Base-by-base conservation (phyloP, 805 yeast species). In the Yarrowia porcina region DNA sequence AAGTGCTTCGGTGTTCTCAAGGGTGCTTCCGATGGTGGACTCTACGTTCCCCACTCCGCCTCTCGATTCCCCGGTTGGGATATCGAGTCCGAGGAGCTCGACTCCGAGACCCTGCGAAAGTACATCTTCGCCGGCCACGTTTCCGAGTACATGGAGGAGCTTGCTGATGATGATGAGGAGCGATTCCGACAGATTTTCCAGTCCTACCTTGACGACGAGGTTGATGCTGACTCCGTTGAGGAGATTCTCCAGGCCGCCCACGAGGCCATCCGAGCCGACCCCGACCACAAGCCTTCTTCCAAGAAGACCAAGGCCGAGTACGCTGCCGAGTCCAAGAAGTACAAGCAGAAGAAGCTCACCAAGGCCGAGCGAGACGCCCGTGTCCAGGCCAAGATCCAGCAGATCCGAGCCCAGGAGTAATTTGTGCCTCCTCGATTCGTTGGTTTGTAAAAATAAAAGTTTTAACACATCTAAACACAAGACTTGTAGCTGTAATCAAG, bases 51-150 rank as follows among this genome's bases (percentile, higher is more conserved):
- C 73, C 99, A 94, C 92, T 90, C 96, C 74, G 89, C 96, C 78
- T 92, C 92, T 87, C 92, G 99, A 88, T 94, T 92, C 97, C 99
- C 99, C 82, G 99, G 99, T 84, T 94, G 93, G 96, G 99, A 94
- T 82, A 90, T 93, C 75, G 99, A 94, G 85, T 77, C 88, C 75
- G 97, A 94, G 85, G 99, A 94, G 84, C 87, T 94, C 75, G 99
- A 94, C 78, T 90, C 97, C 75, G 99, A 94, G 79, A 81, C 86
- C 73, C 87, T 94, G 80, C 90, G 97, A 90, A 90, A 90, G 83
- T 94, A 94, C 96, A 94, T 94, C 85, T 88, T 93, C 78, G 98
- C 96, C 85, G 98, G 98, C 81, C 99, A 94, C 89, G 92, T 94
- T 77, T 87, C 99, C 77, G 98, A 94, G 86, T 94, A 94, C 94